These are phyloP conservation scores for Brassica incana DNA, from an alignment of 345 rosid species.

Conservation along the genomic window DNA sequence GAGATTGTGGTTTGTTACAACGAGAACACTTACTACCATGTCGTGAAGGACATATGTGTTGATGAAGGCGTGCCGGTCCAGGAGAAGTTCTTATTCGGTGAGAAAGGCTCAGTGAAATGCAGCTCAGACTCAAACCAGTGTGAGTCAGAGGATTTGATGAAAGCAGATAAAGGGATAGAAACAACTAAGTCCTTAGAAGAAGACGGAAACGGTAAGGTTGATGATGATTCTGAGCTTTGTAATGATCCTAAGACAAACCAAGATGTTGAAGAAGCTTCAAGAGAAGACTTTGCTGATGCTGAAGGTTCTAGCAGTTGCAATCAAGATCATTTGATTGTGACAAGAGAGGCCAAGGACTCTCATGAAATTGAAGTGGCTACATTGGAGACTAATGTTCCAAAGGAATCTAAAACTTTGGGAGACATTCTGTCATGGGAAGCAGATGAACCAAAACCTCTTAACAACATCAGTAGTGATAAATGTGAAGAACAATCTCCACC, in stretches of 20 bases:
- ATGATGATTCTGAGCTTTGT: slow-evolving; percentile 18
- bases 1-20: slow-evolving; percentile 72
- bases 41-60: slow-evolving; percentile 74
- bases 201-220: not conserved
- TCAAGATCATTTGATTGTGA: slow-evolving; percentile 27
- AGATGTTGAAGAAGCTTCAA: slow-evolving; percentile 32
- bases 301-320: slow-evolving; percentile 18
- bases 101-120: slow-evolving; percentile 40
- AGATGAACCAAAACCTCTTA: slow-evolving; percentile 17
- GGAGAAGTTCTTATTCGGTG: slow-evolving; percentile 54
- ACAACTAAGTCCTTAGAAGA: slow-evolving; percentile 23
- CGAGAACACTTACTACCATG: slow-evolving; percentile 53
- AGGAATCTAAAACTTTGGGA: slow-evolving; percentile 45
- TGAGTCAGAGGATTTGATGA: slow-evolving; percentile 24
- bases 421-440: slow-evolving; percentile 44
- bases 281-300: slow-evolving; percentile 31
- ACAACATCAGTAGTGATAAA: slow-evolving; percentile 13
- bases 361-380: slow-evolving; percentile 22
- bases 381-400: slow-evolving; percentile 23
- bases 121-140: slow-evolving; percentile 25
- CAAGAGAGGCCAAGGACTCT: slow-evolving; percentile 13
- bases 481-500: slow-evolving; percentile 33
- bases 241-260: slow-evolving; percentile 5
- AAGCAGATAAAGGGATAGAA: slow-evolving; percentile 11
- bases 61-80: slow-evolving; percentile 68